Base-by-base conservation (phyloP, 164 flowering plant species). In the Chloranthus sessilifolius region DNA sequence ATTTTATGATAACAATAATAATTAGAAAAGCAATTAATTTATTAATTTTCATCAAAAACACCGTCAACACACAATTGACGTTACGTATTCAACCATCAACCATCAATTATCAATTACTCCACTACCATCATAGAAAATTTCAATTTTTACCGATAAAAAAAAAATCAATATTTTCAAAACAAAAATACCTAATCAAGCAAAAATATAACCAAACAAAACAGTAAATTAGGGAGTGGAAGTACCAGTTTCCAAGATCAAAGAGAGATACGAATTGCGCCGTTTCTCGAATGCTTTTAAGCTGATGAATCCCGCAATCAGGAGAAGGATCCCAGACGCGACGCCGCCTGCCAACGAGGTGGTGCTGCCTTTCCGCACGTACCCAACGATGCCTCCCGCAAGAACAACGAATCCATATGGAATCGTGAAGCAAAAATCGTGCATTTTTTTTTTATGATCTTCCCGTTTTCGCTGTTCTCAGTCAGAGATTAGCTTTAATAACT, bases 401-500 rank as follows among this genome's bases (percentile, higher is more conserved):
- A 88, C 69, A 12, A 83, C 11, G 50, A 88, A 15, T 17, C 95
- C 95, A 43, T 83, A 91, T 7, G 98, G 98, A 68, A 91, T 81
- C 50, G 95, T 88, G 68, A 91, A 79, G 78, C 98, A 91, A 66
- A 91, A 91, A 77, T 91, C 98, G 59, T 83, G 95, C 98, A 90
- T 90, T 61, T 78, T 50, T 36, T 75, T n/a, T n/a, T n/a, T n/a
- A n/a, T n/a, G n/a, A n/a, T n/a, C n/a, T n/a, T n/a, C n/a, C n/a
- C 11, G 34, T 30, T 11, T 11, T 6, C 6, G 34, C 11, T 11
- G 6, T 30, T 30, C 11, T 10, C 12, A 21, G n/a, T n/a, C n/a
- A n/a, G n/a, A n/a, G n/a, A n/a, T n/a, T n/a, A n/a, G n/a, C n/a
- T n/a, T n/a, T n/a, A n/a, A n/a, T n/a, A n/a, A n/a, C n/a, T n/a